A percentile compares a stretch with the other conserved stretches of the same genome.
These are phyloP conservation scores for Trametes pubescens DNA, from an alignment of 1,284 basidiomycete genomes.

Conservation along the genomic window DNA sequence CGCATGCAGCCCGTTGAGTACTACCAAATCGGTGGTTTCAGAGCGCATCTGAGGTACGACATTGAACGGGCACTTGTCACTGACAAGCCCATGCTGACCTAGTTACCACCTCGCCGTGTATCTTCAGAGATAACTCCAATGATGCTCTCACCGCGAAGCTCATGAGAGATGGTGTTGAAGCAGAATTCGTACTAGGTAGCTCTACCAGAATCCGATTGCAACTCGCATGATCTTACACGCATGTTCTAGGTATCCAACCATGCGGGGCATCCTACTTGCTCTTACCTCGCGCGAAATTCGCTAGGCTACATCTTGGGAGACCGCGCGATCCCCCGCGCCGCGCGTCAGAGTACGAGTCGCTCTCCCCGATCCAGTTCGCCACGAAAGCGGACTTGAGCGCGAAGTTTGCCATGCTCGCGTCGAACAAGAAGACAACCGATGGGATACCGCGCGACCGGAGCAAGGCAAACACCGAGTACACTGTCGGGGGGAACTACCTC, in stretches of 20 bases:
- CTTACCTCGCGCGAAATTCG: constrained; percentile 32
- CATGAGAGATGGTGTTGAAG: constrained; percentile 13
- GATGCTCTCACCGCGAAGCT: constrained; percentile 26
- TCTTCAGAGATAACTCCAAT: constrained; percentile 20
- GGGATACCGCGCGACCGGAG: constrained; percentile 37
- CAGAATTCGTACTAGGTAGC: constrained; percentile 35
- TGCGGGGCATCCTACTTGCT: constrained; percentile 47
- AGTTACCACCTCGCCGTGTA: not conserved
- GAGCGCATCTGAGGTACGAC: constrained; percentile 38
- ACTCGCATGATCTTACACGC: not conserved
- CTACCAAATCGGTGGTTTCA: constrained; percentile 45
- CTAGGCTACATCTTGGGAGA: constrained; percentile 14
- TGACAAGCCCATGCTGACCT: not conserved
- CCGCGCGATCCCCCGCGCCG: constrained; percentile 13
- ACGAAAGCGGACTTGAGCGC: constrained; percentile 33
- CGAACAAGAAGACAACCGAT: constrained; percentile 37
- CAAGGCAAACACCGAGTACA: constrained; percentile 43
- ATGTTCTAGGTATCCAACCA: constrained; percentile 39
- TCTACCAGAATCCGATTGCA: not conserved
- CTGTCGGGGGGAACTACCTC: constrained; percentile 23
- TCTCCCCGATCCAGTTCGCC: constrained; percentile 45
- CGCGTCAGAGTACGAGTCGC: constrained; percentile 39
- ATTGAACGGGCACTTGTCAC: too few relatives aligned
- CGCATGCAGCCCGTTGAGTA: constrained; percentile 33
- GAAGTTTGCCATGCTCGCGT: constrained; percentile 38